Evolutionary conservation across 495 filamentous ascomycete genomes (phyloP), one percentile per base, ranked within the genome.

Genomic region (Neurospora pannonica): DNA sequence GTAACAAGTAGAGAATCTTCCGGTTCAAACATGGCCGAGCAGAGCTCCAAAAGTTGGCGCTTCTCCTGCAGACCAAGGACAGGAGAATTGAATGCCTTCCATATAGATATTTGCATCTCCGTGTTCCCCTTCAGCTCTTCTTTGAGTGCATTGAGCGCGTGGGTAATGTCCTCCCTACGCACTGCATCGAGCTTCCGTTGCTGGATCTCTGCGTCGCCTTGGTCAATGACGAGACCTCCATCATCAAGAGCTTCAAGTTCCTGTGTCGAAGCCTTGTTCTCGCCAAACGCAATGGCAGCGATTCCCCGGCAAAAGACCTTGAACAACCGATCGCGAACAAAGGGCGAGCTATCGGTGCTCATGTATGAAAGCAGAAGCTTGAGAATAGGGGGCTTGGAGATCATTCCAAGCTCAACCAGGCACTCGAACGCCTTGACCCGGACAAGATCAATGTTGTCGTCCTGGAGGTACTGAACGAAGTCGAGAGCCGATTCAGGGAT

Each of bases 351-450:
- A 80, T 98, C 95, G 6, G 88, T 89, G 31, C 89, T 92, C 78
- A 97, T 84, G 36, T 88, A 86, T 71, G 88, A 88, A 15, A 97
- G 85, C 69, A 97, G 88, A 79, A 92, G 92, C 71, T 85, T 85
- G 46, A 94, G 77, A 34, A 97, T 85, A 2, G 86, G 82, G 11
- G 88, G 83, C 71, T 88, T 88, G 38, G 87, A 84, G 40, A 94
- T 84, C 67, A 92, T 83, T 42, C 94, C 94, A 21, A 97, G 87
- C 62, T 95, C 91, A 43, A 95, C 86, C 1, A 98, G 86, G 72
- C 89, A 92, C 70, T 92, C 87, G 78, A 97, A 97, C 3, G 94
- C 94, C 75, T 92, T 90, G 43, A 97, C 82, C 3, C 96, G 92
- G 36, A 98, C 89, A 17, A 89, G 84, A 71, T 97, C 94, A 60